Percentiles rank a stretch among this genome's conserved stretches.
Conservation (phyloP, 2,329 filamentous ascomycete species). For the Trichoderma endophyticum region DNA sequence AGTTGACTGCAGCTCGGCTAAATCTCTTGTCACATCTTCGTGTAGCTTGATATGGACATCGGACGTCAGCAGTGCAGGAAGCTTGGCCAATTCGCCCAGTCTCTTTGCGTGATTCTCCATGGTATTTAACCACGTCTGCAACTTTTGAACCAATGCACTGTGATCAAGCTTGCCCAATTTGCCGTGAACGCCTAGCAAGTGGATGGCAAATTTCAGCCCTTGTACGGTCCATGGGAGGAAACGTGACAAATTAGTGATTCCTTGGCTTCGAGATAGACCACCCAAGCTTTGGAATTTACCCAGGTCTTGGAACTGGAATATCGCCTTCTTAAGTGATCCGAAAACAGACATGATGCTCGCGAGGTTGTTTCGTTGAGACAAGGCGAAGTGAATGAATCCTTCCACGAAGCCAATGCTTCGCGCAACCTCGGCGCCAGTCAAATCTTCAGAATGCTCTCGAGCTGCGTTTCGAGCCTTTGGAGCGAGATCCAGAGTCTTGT, state of each 20-base stretch:
- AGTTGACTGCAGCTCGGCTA: conserved; percentile 38
- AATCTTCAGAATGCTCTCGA: conserved; percentile 76
- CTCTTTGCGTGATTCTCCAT: conserved; percentile 44
- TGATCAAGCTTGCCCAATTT: conserved; percentile 58
- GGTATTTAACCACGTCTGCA: conserved; percentile 50
- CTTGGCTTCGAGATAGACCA: conserved; percentile 22
- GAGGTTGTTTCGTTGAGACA: conserved; percentile 57
- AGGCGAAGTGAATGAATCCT: conserved; percentile 67
- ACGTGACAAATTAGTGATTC: conserved; percentile 26
- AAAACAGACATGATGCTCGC: conserved; percentile 39
- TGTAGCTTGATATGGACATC: conserved; percentile 34
- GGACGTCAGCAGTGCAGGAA: conserved; percentile 53
- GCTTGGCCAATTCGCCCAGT: conserved; percentile 41
- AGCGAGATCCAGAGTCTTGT: conserved; percentile 73
- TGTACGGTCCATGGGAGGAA: conserved; percentile 61
- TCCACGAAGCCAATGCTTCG: conserved; percentile 85
- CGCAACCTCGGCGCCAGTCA: conserved; percentile 75
- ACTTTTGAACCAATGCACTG: conserved; percentile 38
- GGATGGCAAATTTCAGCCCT: conserved; percentile 60
- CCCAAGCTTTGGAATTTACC: conserved; percentile 28
- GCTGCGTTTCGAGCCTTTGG: conserved; percentile 63
- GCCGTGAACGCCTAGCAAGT: conserved; percentile 63
- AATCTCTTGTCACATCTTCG: conserved; percentile 33
- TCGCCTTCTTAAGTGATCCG: conserved; percentile 37
- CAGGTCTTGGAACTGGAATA: conserved; percentile 38